Conservation (phyloP, 257 asterid genomes). For the Salvia splendens region DNA sequence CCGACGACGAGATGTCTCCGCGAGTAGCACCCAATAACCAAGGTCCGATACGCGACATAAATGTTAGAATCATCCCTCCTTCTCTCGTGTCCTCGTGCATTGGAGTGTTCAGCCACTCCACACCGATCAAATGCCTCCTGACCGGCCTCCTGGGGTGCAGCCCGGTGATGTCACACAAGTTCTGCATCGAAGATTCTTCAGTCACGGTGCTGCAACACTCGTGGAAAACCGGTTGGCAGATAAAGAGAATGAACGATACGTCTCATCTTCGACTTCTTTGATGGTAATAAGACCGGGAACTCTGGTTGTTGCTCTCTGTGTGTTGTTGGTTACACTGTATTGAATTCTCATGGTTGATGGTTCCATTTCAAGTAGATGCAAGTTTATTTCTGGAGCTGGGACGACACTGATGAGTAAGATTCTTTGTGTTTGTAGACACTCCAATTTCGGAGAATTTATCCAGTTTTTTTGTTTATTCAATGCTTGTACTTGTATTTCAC, state of each 20-base stretch:
- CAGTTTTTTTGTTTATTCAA: slow-evolving; percentile 24
- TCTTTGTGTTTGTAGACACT: slow-evolving; percentile 46
- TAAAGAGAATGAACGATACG: slow-evolving; percentile 87
- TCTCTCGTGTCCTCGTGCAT: slow-evolving; percentile 49
- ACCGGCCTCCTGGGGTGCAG: slow-evolving; percentile 91
- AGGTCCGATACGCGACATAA: slow-evolving; percentile 46
- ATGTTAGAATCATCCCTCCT: slow-evolving; percentile 41
- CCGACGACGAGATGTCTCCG: slow-evolving; percentile 98
- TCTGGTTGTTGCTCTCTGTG: too few relatives aligned
- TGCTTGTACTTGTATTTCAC: too few relatives aligned
- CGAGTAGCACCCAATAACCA: slow-evolving; percentile 55
- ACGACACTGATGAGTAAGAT: slow-evolving; percentile 34
- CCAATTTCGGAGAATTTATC: slow-evolving; percentile 35
- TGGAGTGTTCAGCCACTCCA: slow-evolving; percentile 82
- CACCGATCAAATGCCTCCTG: slow-evolving; percentile 76
- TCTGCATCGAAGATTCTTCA: slow-evolving; percentile 86
- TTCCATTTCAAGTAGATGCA: slow-evolving; percentile 28
- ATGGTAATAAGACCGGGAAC: not conserved
- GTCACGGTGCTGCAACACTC: slow-evolving; percentile 87
- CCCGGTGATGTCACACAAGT: slow-evolving; percentile 66
- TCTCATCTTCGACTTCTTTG: slow-evolving; percentile 91
- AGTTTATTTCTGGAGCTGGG: slow-evolving; percentile 42
- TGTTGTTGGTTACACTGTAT: not conserved
- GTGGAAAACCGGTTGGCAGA: slow-evolving; percentile 87
- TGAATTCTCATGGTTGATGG: slow-evolving; percentile 19